These are phyloP conservation scores for Xylariaceae sp. DNA, from an alignment of 2,329 filamentous ascomycete genomes.

Conservation along the genomic window DNA sequence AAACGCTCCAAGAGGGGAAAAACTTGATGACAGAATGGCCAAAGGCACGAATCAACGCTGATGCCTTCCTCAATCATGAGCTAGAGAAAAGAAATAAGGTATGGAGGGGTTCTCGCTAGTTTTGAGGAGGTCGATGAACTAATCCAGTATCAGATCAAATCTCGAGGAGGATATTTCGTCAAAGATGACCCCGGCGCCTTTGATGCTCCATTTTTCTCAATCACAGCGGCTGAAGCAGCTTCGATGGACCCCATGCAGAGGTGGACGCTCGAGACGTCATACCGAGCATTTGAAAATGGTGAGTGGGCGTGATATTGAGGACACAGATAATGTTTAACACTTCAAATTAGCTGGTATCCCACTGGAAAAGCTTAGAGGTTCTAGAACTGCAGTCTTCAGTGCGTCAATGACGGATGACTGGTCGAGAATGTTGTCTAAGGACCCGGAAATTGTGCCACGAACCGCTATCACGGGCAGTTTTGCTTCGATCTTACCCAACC, in stretches of 20 bases:
- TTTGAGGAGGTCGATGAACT: not conserved
- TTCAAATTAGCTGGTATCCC: slow-evolving; percentile 31
- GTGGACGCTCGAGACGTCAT: slow-evolving; percentile 32
- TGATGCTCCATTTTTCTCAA: slow-evolving; percentile 39
- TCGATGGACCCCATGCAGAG: slow-evolving; percentile 38
- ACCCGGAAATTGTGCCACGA: slow-evolving; percentile 32
- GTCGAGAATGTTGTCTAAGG: slow-evolving; percentile 27
- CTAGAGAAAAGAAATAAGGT: slow-evolving; percentile 12
- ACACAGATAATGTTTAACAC: not conserved
- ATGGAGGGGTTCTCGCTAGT: not conserved
- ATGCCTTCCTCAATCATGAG: slow-evolving; percentile 22
- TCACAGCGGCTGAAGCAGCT: slow-evolving; percentile 33
- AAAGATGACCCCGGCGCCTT: slow-evolving; percentile 32
- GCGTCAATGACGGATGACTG: slow-evolving; percentile 39
- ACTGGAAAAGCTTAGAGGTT: slow-evolving; percentile 26
- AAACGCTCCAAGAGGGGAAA: slow-evolving; percentile 27
- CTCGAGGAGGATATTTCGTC: slow-evolving; percentile 31
- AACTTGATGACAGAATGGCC: slow-evolving; percentile 34
- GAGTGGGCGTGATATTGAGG: too few species aligned
- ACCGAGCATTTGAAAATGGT: slow-evolving; percentile 37
- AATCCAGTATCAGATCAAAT: slow-evolving; percentile 20
- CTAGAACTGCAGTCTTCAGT: slow-evolving; percentile 34
- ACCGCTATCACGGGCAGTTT: slow-evolving; percentile 33
- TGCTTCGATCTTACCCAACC: slow-evolving; percentile 35
- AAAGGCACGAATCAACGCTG: slow-evolving; percentile 26